Evolutionary conservation across 2,329 filamentous ascomycete genomes (phyloP).

Genomic region (Proliferodiscus dingleyae): DNA sequence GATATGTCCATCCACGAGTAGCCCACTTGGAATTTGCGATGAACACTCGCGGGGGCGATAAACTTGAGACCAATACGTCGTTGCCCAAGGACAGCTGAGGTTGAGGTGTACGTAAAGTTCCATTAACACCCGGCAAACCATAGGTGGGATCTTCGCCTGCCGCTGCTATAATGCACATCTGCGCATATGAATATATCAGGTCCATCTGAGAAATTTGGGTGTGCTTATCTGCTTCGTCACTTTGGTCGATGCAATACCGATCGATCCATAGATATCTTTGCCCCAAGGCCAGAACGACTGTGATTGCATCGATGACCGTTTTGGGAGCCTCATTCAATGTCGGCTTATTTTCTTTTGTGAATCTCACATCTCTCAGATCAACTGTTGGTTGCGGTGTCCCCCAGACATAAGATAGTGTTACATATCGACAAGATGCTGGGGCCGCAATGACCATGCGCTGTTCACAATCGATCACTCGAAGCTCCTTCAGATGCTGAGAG

Average conservation of each 20-base stretch:
- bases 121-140: constrained; percentile 21
- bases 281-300: no score
- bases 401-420: no score
- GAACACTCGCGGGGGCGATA: not conserved
- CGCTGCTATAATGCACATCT: constrained; percentile 4
- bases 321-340: no score
- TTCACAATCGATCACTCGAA: no score
- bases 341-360: no score
- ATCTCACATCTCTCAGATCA: no score
- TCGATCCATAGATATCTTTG: constrained; percentile 6
- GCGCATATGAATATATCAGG: constrained; percentile 3
- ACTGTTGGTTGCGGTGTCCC: no score
- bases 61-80: not conserved
- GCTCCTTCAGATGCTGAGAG: no score
- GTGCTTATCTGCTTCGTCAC: not conserved
- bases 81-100: not conserved
- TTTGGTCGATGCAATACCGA: constrained; percentile 4
- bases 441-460: no score
- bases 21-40: constrained; percentile 10
- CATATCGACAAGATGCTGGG: no score
- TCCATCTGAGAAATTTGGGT: constrained; percentile 4
- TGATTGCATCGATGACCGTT: no score
- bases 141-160: constrained; percentile 3
- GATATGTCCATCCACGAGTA: constrained; percentile 14
- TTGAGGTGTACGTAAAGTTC: not conserved